Evolutionary conservation across 1,139 yeast genomes (phyloP), one percentile per base, ranked within the genome.

Genomic region (Lodderomyces jiufengensis): DNA sequence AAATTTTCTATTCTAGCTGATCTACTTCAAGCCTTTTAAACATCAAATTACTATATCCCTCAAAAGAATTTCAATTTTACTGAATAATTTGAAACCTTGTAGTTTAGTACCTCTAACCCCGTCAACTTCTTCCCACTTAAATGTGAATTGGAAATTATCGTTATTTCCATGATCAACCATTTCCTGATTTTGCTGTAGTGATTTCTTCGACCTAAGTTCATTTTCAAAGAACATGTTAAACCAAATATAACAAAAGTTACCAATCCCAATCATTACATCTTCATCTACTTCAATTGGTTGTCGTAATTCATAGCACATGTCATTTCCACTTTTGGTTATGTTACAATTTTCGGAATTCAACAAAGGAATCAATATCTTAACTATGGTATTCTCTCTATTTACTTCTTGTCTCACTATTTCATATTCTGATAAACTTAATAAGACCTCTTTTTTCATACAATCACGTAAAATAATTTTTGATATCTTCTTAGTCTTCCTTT

Each of bases 21-120:
- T n/a, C n/a, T n/a, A n/a, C n/a, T n/a, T n/a, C n/a, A n/a, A n/a
- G n/a, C n/a, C n/a, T n/a, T n/a, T n/a, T n/a, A n/a, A n/a, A n/a
- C n/a, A n/a, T n/a, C n/a, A n/a, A n/a, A n/a, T 32, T 27, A 11
- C 14, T 11, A 11, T 23, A 26, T 20, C 12, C 21, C 3, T 9
- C n/a, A 21, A 29, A 73, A 34, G 46, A 10, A 75, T 48, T 37
- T 66, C 70, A 13, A 80, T 42, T 27, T 59, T 44, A 24, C 77
- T 80, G 51, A 84, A 82, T 9, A 73, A 47, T 39, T 63, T 63
- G 4, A 61, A 40, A 0, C 95, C 94, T 35, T 70, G 70, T 33
- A 65, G 64, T 11, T 54, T 49, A 0, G 80, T 67, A 1, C 95
- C 95, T 43, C 70, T 71, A 46, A 68, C 70, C 1, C 95, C 95